Percentiles rank a stretch among this genome's conserved stretches.
These are phyloP conservation scores for Saturnispora dispora DNA, from an alignment of 805 yeast genomes.

Conservation along the genomic window DNA sequence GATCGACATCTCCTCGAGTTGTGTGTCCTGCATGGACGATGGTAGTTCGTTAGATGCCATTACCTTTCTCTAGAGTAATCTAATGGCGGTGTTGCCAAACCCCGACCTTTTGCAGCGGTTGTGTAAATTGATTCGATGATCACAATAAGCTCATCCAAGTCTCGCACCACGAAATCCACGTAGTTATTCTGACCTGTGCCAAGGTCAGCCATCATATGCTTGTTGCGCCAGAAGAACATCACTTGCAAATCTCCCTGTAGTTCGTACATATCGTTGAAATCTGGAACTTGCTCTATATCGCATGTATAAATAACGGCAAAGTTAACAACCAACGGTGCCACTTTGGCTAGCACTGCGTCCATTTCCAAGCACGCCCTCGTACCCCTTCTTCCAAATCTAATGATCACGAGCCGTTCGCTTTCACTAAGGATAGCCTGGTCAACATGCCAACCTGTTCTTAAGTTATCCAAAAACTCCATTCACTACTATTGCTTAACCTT, in stretches of 20 bases:
- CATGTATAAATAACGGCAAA: slow-evolving; percentile 85
- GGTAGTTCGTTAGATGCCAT: slow-evolving; percentile 37
- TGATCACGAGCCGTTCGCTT: slow-evolving; percentile 77
- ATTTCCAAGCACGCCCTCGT: slow-evolving; percentile 77
- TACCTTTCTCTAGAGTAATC: slow-evolving; percentile 33
- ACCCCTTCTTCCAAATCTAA: slow-evolving; percentile 77
- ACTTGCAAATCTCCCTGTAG: slow-evolving; percentile 82
- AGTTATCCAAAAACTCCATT: slow-evolving; percentile 77
- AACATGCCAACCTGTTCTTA: slow-evolving; percentile 89
- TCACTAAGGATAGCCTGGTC: slow-evolving; percentile 94
- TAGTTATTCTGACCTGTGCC: slow-evolving; percentile 98
- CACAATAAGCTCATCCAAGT: slow-evolving; percentile 85
- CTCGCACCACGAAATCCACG: slow-evolving; percentile 67
- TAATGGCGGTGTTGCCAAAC: slow-evolving; percentile 78
- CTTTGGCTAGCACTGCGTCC: slow-evolving; percentile 75
- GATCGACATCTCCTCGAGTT: slow-evolving; percentile 43
- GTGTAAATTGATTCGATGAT: slow-evolving; percentile 81
- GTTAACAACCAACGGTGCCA: slow-evolving; percentile 77
- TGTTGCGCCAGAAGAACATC: slow-evolving; percentile 88
- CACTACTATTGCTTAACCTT: slow-evolving; percentile 32
- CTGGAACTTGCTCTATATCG: slow-evolving; percentile 83
- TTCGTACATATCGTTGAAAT: slow-evolving; percentile 85
- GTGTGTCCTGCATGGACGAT: slow-evolving; percentile 40
- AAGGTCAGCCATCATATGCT: slow-evolving; percentile 97
- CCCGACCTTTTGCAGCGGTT: slow-evolving; percentile 89